Percentiles rank a stretch among this genome's conserved stretches.
Evolutionary conservation across 2,329 filamentous ascomycete genomes (phyloP).

Genomic region (Sarocladium strictum): DNA sequence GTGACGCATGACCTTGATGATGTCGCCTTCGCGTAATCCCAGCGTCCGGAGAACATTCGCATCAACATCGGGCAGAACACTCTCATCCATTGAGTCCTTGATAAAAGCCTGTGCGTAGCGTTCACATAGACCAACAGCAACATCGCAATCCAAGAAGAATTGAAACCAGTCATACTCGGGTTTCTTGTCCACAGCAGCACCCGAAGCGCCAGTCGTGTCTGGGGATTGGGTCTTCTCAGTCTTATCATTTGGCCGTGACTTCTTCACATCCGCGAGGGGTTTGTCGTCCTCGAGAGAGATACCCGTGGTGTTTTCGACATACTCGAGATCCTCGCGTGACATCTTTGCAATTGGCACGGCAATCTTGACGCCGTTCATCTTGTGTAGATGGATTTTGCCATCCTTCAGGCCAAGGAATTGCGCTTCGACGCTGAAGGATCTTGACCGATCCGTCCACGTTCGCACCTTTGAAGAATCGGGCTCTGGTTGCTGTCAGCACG

Average conservation of each 20-base stretch:
- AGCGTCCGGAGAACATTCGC: slow-evolving; percentile 76
- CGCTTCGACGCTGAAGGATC: slow-evolving; percentile 94
- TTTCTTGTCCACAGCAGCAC: slow-evolving; percentile 54
- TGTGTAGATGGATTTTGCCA: slow-evolving; percentile 96
- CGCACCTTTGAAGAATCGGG: slow-evolving; percentile 78
- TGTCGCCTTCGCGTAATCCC: slow-evolving; percentile 93
- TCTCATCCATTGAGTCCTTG: slow-evolving; percentile 93
- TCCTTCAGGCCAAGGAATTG: slow-evolving; percentile 93
- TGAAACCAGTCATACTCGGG: slow-evolving; percentile 97
- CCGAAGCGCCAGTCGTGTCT: slow-evolving; percentile 44
- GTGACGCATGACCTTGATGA: slow-evolving; percentile 87
- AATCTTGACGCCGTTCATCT: slow-evolving; percentile 97
- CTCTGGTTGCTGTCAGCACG: slow-evolving; percentile 42
- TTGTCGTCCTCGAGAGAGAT: slow-evolving; percentile 91
- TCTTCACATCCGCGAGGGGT: slow-evolving; percentile 78
- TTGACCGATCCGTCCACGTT: slow-evolving; percentile 91
- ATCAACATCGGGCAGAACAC: slow-evolving; percentile 83
- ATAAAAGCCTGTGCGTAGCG: slow-evolving; percentile 85
- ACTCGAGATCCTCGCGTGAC: slow-evolving; percentile 91
- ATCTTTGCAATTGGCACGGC: slow-evolving; percentile 93
- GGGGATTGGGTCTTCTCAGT: slow-evolving; percentile 20
- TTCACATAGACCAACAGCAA: slow-evolving; percentile 88
- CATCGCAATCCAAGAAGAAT: slow-evolving; percentile 90
- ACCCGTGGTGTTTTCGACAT: slow-evolving; percentile 83
- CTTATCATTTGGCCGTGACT: slow-evolving; percentile 32